A percentile compares a stretch with the other conserved stretches of the same genome.
phyloP scores from a whole-genome alignment of 2,329 filamentous ascomycete genomes.

The Aspergillus piperis region DNA sequence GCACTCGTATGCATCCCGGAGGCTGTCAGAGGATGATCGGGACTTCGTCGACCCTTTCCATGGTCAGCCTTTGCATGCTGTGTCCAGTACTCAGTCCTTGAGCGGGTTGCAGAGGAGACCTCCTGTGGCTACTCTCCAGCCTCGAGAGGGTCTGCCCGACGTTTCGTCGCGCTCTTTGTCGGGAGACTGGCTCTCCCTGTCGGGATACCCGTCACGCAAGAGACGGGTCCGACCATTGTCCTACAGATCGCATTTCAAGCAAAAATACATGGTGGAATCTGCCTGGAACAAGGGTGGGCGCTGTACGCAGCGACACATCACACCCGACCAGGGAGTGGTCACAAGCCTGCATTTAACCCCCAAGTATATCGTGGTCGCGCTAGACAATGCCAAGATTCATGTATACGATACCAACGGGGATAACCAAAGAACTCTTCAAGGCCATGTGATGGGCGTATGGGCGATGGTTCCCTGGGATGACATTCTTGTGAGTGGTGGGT shows the following conservation, averaged over 20 bases:
- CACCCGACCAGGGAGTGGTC: conserved; percentile 93
- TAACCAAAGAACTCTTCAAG: conserved; percentile 83
- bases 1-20: conserved; percentile 86
- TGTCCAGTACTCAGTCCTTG: conserved; percentile 23
- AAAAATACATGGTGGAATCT: conserved; percentile 93
- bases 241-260: conserved; percentile 97
- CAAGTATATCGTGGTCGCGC: conserved; percentile 94
- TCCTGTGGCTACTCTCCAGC: conserved; percentile 31
- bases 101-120: conserved; percentile 29
- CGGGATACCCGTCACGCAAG: conserved; percentile 37
- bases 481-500: conserved; percentile 90
- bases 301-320: conserved; percentile 82
- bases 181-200: conserved; percentile 35
- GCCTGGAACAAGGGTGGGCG: conserved; percentile 93
- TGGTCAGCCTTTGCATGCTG: conserved; percentile 26
- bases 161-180: conserved; percentile 44
- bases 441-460: conserved; percentile 99
- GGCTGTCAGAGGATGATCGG: conserved; percentile 50
- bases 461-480: conserved; percentile 99
- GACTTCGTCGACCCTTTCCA: conserved; percentile 41
- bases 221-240: conserved; percentile 69
- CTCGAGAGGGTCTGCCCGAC: conserved; percentile 51
- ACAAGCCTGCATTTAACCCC: conserved; percentile 91
- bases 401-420: conserved; percentile 93
- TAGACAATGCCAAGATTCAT: conserved; percentile 98